Evolutionary conservation across 331 rosid species (phyloP), one percentile per base, ranked within the genome.

Genomic region (Malus hybrid): DNA sequence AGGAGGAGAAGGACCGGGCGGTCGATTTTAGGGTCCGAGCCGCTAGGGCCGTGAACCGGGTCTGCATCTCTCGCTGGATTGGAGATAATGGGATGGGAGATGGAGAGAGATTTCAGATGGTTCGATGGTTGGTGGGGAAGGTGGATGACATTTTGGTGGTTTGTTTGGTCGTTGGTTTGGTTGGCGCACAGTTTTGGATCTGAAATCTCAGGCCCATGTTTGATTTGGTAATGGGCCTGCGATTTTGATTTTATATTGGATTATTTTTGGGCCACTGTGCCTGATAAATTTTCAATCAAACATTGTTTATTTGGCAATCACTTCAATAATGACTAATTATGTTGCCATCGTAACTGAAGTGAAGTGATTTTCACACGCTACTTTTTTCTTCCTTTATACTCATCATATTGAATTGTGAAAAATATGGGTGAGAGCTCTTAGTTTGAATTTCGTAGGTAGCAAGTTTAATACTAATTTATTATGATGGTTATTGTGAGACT

Each of bases 141-240:
- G 57, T 62, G 85, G 85, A 73, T 18, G 69, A 65, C 8, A 10
- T 7, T 65, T 65, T 18, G 72, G 63, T 32, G 27, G 68, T 29
- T 29, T 14, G 56, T 28, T 29, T 32, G 67, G 70, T 78, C 28
- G 71, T 20, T 31, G 13, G 64, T 54, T 80, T 61, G 83, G 83
- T 80, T 80, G 76, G 79, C 13, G 62, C 67, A 74, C 71, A 18
- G 1, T 32, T 79, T 73, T 73, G 82, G 70, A 66, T 66, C 52
- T 19, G 52, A 66, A 34, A 66, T 34, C 28, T 3, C 5, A 9
- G 46, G 50, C 78, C 70, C 46, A 62, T 1, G 6, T 10, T 0
- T 14, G 0, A 3, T 10, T 13, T 1, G 5, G 4, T 27, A 1
- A 3, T 19, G 59, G 77, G 77, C 48, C 68, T 42, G 2, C 5